phyloP scores from a whole-genome alignment of 2,329 filamentous ascomycete genomes.

The Cercospora beticola region DNA sequence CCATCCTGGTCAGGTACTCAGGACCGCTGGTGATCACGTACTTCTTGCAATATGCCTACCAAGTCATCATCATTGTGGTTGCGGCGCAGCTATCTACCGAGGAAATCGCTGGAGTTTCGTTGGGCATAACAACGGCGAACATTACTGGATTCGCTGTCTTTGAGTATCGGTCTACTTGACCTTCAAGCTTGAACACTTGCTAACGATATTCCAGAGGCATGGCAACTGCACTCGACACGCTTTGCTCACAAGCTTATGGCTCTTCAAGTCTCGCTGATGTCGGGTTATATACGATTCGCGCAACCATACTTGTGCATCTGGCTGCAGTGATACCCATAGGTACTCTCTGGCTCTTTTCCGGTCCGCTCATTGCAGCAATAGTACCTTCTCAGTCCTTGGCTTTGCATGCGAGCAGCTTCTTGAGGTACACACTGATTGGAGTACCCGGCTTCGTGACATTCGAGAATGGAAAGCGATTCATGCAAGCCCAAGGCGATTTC shows the following conservation, averaged over 20 bases:
- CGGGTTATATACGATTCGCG: constrained; percentile 55
- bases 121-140: constrained; percentile 56
- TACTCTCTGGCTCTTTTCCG: constrained; percentile 50
- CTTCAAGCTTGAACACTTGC: not conserved
- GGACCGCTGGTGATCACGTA: constrained; percentile 55
- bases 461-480: constrained; percentile 55
- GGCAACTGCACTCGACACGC: constrained; percentile 53
- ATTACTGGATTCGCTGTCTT: constrained; percentile 55
- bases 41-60: constrained; percentile 55
- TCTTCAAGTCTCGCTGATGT: constrained; percentile 51
- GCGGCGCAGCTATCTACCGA: constrained; percentile 55
- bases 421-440: constrained; percentile 51
- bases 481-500: constrained; percentile 58
- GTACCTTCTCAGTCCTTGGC: constrained; percentile 45
- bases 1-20: constrained; percentile 44
- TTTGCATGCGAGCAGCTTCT: constrained; percentile 51
- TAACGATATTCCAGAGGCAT: constrained; percentile 39
- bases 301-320: constrained; percentile 52
- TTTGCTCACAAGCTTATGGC: constrained; percentile 55
- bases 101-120: constrained; percentile 54
- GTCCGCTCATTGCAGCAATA: constrained; percentile 43
- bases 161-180: constrained; percentile 32
- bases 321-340: constrained; percentile 50
- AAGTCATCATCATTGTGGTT: constrained; percentile 53
- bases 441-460: constrained; percentile 56